A percentile compares a stretch with the other conserved stretches of the same genome.
phyloP scores from a whole-genome alignment of 2,329 filamentous ascomycete genomes.

The Helminthosporium solani region DNA sequence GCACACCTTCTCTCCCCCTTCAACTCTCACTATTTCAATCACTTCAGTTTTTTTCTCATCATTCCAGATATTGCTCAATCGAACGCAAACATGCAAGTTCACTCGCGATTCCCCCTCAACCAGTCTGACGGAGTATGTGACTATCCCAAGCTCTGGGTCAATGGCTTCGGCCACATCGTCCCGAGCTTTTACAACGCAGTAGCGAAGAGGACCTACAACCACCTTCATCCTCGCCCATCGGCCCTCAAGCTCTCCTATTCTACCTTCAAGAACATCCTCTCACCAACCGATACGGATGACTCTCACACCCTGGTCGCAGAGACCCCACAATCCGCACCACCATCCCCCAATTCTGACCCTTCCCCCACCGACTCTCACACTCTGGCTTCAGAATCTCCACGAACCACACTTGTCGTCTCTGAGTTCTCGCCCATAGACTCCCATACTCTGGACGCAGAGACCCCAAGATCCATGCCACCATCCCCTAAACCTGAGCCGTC shows the following conservation, averaged over 20 bases:
- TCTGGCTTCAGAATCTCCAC: neutral
- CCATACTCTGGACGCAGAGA: too few species aligned
- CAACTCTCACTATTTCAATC: neutral
- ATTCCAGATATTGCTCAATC: too few species aligned
- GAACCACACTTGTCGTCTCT: neutral
- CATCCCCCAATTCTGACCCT: neutral
- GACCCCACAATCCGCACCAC: too few species aligned
- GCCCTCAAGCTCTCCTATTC: neutral
- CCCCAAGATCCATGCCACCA: too few species aligned
- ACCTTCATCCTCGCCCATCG: neutral
- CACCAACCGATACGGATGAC: too few species aligned
- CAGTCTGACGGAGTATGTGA: slow-evolving; percentile 27
- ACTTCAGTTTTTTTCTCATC: neutral
- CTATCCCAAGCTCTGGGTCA: slow-evolving; percentile 25
- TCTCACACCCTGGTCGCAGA: too few species aligned
- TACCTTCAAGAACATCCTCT: neutral
- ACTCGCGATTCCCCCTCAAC: slow-evolving; percentile 10
- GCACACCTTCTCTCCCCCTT: neutral
- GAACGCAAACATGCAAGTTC: neutral
- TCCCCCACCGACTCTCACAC: neutral
- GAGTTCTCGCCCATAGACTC: neutral
- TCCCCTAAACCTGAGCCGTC: too few species aligned
- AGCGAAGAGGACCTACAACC: too few species aligned
- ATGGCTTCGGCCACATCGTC: neutral
- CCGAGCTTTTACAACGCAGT: too few species aligned